These are phyloP conservation scores for Stramenopiles sp. DNA, from an alignment of 352 stramenopile species.

Conservation along the genomic window DNA sequence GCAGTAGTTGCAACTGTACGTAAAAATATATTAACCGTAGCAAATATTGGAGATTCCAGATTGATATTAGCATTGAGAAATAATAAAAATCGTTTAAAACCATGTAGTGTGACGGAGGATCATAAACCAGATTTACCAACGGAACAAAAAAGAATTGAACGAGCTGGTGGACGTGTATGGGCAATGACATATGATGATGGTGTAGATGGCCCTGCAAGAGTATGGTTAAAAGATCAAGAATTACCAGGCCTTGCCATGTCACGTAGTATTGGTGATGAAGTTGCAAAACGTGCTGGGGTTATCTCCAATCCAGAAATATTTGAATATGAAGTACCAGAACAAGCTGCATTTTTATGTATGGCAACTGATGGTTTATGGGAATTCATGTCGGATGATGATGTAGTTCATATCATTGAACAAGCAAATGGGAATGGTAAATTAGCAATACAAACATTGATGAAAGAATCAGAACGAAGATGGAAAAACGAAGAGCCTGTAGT, in stretches of 20 bases:
- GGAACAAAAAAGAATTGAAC: constrained; percentile 41
- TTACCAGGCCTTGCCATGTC: constrained; percentile 59
- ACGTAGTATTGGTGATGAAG: constrained; percentile 43
- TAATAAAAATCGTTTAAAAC: constrained; percentile 22
- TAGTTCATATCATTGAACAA: constrained; percentile 21
- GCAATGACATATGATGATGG: constrained; percentile 15
- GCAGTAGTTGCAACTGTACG: constrained; percentile 51
- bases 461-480: constrained; percentile 60
- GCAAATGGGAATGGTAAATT: not conserved
- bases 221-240: constrained; percentile 55
- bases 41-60: constrained; percentile 90
- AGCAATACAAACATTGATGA: not conserved
- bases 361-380: not conserved
- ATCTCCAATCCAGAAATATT: constrained; percentile 43
- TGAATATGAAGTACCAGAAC: constrained; percentile 26
- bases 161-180: constrained; percentile 45
- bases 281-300: constrained; percentile 50
- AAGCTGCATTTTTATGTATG: constrained; percentile 68
- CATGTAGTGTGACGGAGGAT: constrained; percentile 41
- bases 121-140: constrained; percentile 48
- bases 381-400: constrained; percentile 2
- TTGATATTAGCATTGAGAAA: constrained; percentile 44
- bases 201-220: constrained; percentile 38
- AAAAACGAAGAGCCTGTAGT: constrained; percentile 97
- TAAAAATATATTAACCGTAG: constrained; percentile 58